phyloP scores from a whole-genome alignment of 2,329 filamentous ascomycete species.

The Truncatella angustata region DNA sequence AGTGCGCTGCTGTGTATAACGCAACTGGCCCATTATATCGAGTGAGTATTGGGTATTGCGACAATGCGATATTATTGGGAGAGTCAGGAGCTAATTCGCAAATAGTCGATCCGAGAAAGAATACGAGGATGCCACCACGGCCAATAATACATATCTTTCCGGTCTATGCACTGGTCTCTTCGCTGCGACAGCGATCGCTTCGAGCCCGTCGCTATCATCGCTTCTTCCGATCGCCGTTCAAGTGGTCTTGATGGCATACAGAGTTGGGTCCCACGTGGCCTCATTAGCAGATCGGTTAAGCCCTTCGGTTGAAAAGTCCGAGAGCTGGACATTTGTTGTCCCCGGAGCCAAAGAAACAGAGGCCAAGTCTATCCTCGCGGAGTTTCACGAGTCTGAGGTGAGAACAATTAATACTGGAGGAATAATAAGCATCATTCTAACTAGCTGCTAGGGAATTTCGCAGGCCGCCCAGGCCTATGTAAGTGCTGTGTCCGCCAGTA shows the following conservation, averaged over 20 bases:
- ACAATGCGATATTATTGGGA: background rate
- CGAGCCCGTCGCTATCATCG: constrained; percentile 59
- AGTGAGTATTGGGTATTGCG: constrained; percentile 42
- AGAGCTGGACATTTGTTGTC: constrained; percentile 67
- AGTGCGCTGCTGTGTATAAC: constrained; percentile 63
- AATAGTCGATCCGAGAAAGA: constrained; percentile 51
- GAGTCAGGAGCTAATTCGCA: constrained; percentile 24
- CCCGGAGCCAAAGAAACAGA: constrained; percentile 52
- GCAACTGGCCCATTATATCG: constrained; percentile 68
- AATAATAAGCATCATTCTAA: too few relatives aligned
- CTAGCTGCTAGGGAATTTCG: constrained; percentile 45
- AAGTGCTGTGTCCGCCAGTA: constrained; percentile 48
- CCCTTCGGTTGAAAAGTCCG: constrained; percentile 40
- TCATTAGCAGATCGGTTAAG: constrained; percentile 45
- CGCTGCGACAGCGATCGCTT: constrained; percentile 66
- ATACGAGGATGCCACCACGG: constrained; percentile 49
- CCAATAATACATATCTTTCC: constrained; percentile 53
- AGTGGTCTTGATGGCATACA: constrained; percentile 65
- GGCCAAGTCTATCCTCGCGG: constrained; percentile 47
- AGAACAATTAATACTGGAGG: too few relatives aligned
- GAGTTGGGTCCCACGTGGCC: constrained; percentile 57
- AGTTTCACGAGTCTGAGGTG: constrained; percentile 58
- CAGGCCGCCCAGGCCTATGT: constrained; percentile 49
- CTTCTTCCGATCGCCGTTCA: constrained; percentile 63
- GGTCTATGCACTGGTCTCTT: constrained; percentile 69